A percentile compares a stretch with the other conserved stretches of the same genome.
Conservation (phyloP, 1,284 basidiomycete genomes). For the Lignosus rhinocerotis region DNA sequence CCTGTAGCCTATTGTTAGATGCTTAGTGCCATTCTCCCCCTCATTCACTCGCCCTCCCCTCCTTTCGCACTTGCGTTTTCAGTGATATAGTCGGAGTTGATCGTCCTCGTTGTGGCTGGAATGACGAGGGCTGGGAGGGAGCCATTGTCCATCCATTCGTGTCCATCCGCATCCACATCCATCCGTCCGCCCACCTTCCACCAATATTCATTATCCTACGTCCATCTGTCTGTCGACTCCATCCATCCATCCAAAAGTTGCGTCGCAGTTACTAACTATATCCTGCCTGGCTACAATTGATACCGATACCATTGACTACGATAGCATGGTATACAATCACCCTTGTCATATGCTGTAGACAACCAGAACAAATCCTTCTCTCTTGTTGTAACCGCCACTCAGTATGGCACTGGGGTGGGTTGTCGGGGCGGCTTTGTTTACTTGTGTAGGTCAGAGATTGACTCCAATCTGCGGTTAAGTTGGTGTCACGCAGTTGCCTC, state of each 20-base stretch:
- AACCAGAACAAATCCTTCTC: neutral
- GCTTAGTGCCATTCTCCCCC: neutral
- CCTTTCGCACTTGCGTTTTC: conserved; percentile 1
- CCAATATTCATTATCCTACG: too few relatives aligned
- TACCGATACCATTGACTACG: conserved; percentile 27
- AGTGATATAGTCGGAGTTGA: neutral
- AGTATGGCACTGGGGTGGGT: neutral
- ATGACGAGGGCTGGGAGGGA: neutral
- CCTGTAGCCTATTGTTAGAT: conserved; percentile 12
- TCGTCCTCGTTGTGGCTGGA: neutral
- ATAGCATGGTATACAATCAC: conserved; percentile 22
- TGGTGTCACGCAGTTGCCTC: too few relatives aligned
- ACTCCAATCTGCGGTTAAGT: too few relatives aligned
- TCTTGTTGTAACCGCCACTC: neutral
- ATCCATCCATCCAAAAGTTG: conserved; percentile 14
- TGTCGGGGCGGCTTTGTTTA: too few relatives aligned
- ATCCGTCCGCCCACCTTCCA: neutral
- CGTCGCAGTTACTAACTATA: conserved; percentile 20
- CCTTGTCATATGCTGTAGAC: conserved; percentile 14
- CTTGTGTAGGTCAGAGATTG: too few relatives aligned
- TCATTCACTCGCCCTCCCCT: neutral
- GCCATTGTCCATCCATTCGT: neutral
- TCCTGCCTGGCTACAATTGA: conserved; percentile 17
- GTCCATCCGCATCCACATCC: neutral
- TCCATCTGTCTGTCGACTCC: neutral